phyloP scores from a whole-genome alignment of 495 filamentous ascomycete species.

The Talaromyces trachyspermus region DNA sequence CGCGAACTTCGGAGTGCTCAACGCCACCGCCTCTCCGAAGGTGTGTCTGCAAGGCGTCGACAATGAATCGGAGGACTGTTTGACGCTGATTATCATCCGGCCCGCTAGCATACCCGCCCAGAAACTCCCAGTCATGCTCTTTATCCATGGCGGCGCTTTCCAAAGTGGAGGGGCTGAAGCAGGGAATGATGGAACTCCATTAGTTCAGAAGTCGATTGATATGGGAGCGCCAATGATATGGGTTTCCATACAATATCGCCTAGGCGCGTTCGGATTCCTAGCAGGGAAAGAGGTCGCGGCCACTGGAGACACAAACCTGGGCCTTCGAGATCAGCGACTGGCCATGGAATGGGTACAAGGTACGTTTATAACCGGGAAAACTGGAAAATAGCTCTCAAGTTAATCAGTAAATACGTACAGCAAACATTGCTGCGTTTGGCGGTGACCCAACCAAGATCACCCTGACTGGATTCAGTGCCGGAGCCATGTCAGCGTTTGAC shows the following conservation, averaged over 20 bases:
- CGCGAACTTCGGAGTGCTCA: conserved; percentile 37
- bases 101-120: conserved; percentile 21
- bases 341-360: conserved; percentile 51
- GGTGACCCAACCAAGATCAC: conserved; percentile 54
- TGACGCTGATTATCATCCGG: conserved; percentile 37
- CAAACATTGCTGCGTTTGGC: conserved; percentile 47
- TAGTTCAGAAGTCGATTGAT: conserved; percentile 24
- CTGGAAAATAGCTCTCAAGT: background rate
- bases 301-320: conserved; percentile 49
- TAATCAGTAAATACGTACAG: background rate
- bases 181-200: conserved; percentile 51
- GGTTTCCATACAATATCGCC: conserved; percentile 54
- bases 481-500: conserved; percentile 24
- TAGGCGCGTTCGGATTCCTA: conserved; percentile 56
- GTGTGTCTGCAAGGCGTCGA: conserved; percentile 45
- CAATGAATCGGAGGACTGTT: conserved; percentile 32
- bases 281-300: conserved; percentile 39
- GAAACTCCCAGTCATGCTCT: conserved; percentile 51
- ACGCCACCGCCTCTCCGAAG: conserved; percentile 39
- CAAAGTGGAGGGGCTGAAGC: conserved; percentile 41
- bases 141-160: conserved; percentile 46
- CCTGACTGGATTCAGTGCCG: conserved; percentile 52
- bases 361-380: background rate
- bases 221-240: conserved; percentile 45
- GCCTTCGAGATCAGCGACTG: conserved; percentile 52